A percentile compares a stretch with the other conserved stretches of the same genome.
Conservation (phyloP, 1,284 basidiomycete species). For the Papiliotrema terrestris region DNA sequence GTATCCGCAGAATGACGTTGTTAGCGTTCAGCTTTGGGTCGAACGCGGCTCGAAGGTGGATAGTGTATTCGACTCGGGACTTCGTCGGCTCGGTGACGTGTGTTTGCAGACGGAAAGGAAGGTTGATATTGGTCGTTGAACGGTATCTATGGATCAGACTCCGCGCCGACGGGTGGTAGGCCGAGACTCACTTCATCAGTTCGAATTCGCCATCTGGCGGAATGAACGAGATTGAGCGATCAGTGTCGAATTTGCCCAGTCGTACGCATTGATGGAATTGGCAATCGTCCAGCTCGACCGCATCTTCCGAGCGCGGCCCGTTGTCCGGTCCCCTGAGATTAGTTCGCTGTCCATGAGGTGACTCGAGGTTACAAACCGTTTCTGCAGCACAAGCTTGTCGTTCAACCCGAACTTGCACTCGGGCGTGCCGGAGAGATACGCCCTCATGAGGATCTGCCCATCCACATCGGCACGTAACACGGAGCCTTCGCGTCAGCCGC, state of each 20-base stretch:
- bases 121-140: conserved; percentile 89
- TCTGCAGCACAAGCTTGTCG: conserved; percentile 95
- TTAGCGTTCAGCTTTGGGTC: conserved; percentile 88
- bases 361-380: conserved; percentile 50
- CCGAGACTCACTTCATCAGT: conserved; percentile 72
- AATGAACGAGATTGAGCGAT: conserved; percentile 90
- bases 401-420: conserved; percentile 97
- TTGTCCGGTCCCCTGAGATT: conserved; percentile 52
- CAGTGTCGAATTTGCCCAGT: conserved; percentile 87
- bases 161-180: too few species aligned
- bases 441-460: conserved; percentile 96
- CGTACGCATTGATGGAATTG: conserved; percentile 98
- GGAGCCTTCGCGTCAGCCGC: conserved; percentile 58
- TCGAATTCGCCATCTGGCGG: conserved; percentile 99
- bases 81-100: conserved; percentile 92
- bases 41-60: conserved; percentile 86
- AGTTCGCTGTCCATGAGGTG: neutral
- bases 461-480: conserved; percentile 95
- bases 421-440: conserved; percentile 91
- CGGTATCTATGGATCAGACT: conserved; percentile 66
- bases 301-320: conserved; percentile 59
- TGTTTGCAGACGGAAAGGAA: conserved; percentile 85
- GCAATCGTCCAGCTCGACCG: conserved; percentile 94
- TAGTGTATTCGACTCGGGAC: conserved; percentile 82
- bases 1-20: conserved; percentile 87